A percentile compares a stretch with the other conserved stretches of the same genome.
phyloP scores from a whole-genome alignment of 2,329 filamentous ascomycete species.

The Nakataea oryzae region DNA sequence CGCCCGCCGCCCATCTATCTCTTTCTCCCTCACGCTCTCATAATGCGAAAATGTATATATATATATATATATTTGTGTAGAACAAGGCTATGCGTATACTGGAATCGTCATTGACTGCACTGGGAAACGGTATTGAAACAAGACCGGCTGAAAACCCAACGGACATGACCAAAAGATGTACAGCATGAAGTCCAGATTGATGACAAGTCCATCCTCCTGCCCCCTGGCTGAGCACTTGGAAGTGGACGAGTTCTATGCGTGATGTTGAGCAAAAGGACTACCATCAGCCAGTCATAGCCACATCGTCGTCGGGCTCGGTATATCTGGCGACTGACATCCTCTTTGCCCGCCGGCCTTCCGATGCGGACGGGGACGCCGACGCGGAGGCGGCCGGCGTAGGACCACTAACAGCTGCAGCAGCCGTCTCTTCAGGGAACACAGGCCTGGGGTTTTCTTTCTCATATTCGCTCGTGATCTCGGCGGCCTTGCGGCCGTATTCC shows the following conservation, averaged over 20 bases:
- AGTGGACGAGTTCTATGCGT: background rate
- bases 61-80: background rate
- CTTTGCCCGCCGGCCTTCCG: slow-evolving; percentile 2
- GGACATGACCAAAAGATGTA: background rate
- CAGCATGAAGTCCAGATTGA: background rate
- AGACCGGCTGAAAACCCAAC: background rate
- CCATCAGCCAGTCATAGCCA: slow-evolving; percentile 13
- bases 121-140: background rate
- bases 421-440: slow-evolving; percentile 20
- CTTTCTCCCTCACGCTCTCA: too few relatives aligned
- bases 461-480: slow-evolving; percentile 39
- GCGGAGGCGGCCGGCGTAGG: slow-evolving; percentile 19
- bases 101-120: background rate
- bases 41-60: background rate
- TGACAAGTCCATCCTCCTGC: background rate
- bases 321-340: slow-evolving; percentile 20
- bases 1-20: background rate
- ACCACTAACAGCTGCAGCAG: slow-evolving; percentile 4
- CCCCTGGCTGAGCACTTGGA: too few relatives aligned
- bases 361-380: slow-evolving; percentile 10
- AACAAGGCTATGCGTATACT: background rate
- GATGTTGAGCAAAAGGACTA: background rate
- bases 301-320: slow-evolving; percentile 24
- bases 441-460: slow-evolving; percentile 39
- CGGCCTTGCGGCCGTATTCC: slow-evolving; percentile 63